A percentile compares a stretch with the other conserved stretches of the same genome.
Evolutionary conservation across 805 yeast species (phyloP).

Genomic region (Candida nonsorbophila): DNA sequence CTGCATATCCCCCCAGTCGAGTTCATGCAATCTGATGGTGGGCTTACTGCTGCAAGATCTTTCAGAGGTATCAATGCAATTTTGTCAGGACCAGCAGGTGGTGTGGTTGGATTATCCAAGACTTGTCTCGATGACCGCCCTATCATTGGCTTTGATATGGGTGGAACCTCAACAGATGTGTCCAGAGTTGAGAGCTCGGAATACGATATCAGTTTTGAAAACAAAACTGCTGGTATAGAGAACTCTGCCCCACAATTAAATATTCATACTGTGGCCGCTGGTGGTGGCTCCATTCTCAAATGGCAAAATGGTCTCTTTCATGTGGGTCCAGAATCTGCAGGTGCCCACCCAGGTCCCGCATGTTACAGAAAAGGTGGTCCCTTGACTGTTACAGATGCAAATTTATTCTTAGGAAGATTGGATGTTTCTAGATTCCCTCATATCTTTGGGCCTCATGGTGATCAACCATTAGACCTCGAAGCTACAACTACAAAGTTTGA

Average conservation of each 20-base stretch:
- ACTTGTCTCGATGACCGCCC: conserved; percentile 57
- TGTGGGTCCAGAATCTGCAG: conserved; percentile 32
- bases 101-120: conserved; percentile 86
- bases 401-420: conserved; percentile 24
- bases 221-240: conserved; percentile 79
- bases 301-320: conserved; percentile 30
- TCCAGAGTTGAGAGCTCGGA: conserved; percentile 56
- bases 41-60: conserved; percentile 71
- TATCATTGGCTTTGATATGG: conserved; percentile 36
- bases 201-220: conserved; percentile 77
- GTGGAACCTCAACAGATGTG: conserved; percentile 42
- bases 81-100: conserved; percentile 96
- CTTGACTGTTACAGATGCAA: conserved; percentile 30
- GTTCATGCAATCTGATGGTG: conserved; percentile 97
- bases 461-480: conserved; percentile 22
- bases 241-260: conserved; percentile 55
- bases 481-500: conserved; percentile 46
- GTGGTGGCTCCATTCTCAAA: conserved; percentile 35
- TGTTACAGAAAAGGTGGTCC: conserved; percentile 33
- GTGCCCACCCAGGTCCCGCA: conserved; percentile 33
- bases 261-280: conserved; percentile 39
- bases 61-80: conserved; percentile 87
- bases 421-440: conserved; percentile 26
- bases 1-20: conserved; percentile 15
- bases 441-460: conserved; percentile 29